Base-by-base conservation (phyloP, 495 filamentous ascomycete genomes). In the Penicillium pancosmium region DNA sequence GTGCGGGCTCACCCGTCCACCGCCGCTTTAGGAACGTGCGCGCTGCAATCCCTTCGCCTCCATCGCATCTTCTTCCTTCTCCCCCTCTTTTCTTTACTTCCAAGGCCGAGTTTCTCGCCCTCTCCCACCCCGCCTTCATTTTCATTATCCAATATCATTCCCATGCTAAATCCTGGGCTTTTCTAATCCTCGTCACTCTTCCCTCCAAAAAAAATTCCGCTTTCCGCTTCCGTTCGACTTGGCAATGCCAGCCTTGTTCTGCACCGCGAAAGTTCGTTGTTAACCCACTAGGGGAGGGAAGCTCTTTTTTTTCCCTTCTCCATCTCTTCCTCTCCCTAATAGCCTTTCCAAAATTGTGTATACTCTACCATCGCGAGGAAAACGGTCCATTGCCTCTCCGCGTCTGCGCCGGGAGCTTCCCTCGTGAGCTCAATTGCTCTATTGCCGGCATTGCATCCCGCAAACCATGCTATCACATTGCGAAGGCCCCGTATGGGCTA, bases 401-500 rank as follows among this genome's bases (percentile, higher is more conserved):
- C 57, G 49, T 25, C 43, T 54, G 50, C 33, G 31, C 57, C 41
- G 52, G 46, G 55, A 62, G 57, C 55, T 64, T 58, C 55, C 50
- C 60, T 57, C 50, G 40, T 50, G 50, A 35, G 50, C 25, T 52
- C 31, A 50, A 52, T 52, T 52, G 34, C 34, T 52, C 50, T 11
- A 10, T 38, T 61, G 49, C 50, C 31, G 55, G 50, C 55, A 57
- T 57, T 50, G 59, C 60, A 41, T 50, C 52, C 59, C 50, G 58
- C 56, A 52, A 36, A 61, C 46, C 43, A 86, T 88, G 86, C 89
- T 93, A 68, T 86, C 85, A 70, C 82, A 85, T 66, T 98, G 94
- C 73, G 70, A 83, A 65, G 86, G 86, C 71, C 90, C 91, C 48
- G 78, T 92, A 66, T 98, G 94, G 94, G 82, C 79, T 65, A 76